phyloP scores from a whole-genome alignment of 2,329 filamentous ascomycete genomes.

The Arthrobotrys musiformis region DNA sequence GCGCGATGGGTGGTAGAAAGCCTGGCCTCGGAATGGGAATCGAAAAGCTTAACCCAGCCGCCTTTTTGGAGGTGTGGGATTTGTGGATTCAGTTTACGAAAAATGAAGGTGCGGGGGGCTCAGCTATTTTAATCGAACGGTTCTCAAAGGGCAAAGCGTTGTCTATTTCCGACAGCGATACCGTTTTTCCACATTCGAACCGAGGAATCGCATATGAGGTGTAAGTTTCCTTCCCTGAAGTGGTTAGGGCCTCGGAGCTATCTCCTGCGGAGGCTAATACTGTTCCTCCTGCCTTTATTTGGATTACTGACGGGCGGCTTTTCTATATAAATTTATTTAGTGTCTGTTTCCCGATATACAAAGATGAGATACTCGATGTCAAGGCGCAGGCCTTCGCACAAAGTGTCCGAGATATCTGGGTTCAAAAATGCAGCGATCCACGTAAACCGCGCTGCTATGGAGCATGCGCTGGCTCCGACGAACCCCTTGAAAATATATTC shows the following conservation, averaged over 20 bases:
- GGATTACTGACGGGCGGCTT: background rate
- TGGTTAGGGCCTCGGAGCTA: too few species aligned
- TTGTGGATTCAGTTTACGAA: conserved; percentile 9
- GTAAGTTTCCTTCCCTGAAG: background rate
- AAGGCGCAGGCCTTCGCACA: conserved; percentile 15
- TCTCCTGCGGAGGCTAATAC: too few species aligned
- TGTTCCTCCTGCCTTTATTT: background rate
- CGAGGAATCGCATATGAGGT: background rate
- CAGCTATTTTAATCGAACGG: conserved; percentile 4
- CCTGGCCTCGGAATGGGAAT: conserved; percentile 13
- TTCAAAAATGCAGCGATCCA: conserved; percentile 26
- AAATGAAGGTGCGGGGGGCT: conserved; percentile 15
- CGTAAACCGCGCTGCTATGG: conserved; percentile 25
- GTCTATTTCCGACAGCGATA: background rate
- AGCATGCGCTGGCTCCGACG: conserved; percentile 39
- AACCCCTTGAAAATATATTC: conserved; percentile 39
- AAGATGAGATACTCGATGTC: conserved; percentile 19
- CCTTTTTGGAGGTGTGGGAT: conserved; percentile 4
- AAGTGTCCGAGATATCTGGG: conserved; percentile 31
- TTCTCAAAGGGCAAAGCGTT: conserved; percentile 12
- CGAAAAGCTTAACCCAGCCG: background rate
- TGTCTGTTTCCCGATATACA: conserved; percentile 33
- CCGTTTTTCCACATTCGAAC: background rate
- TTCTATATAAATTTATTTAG: too few species aligned
- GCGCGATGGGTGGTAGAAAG: background rate